Percentiles rank a stretch among this genome's conserved stretches.
Conservation (phyloP, 75 land plant species). For the Larix kaempferi region DNA sequence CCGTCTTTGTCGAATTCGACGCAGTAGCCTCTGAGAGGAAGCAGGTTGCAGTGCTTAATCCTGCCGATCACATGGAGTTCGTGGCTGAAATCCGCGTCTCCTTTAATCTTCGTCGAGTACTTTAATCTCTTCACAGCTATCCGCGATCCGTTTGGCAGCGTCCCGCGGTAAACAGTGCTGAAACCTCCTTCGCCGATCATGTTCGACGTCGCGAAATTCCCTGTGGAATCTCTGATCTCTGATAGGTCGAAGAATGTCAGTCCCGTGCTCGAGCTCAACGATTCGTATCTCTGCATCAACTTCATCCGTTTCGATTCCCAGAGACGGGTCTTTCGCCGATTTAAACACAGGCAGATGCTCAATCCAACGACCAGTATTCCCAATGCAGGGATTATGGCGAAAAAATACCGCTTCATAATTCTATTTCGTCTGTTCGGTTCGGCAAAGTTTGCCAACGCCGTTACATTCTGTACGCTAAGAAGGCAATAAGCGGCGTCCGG, state of each 20-base stretch:
- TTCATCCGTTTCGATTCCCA: neutral
- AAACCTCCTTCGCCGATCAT: conserved; percentile 51
- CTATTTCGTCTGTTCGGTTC: neutral
- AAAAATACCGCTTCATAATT: neutral
- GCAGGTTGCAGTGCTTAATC: conserved; percentile 43
- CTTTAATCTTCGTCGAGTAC: conserved; percentile 14
- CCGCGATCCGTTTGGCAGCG: conserved; percentile 20
- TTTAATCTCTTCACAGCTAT: conserved; percentile 38
- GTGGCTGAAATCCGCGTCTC: conserved; percentile 17
- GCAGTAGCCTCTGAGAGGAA: conserved; percentile 35
- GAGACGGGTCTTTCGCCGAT: neutral
- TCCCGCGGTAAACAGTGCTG: conserved; percentile 38
- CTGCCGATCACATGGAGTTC: conserved; percentile 35
- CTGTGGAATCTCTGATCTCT: conserved; percentile 6
- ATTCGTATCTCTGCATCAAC: neutral
- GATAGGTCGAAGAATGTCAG: neutral
- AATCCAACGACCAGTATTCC: neutral
- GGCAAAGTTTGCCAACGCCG: neutral
- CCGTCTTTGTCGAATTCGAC: neutral
- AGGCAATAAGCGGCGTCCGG: conserved; percentile 1
- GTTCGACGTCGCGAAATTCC: conserved; percentile 18
- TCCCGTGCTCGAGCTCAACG: neutral
- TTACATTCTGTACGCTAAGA: neutral
- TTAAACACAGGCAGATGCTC: neutral
- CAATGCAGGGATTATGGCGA: neutral